These are phyloP conservation scores for Verbena officinalis DNA, from an alignment of 257 asterid species.

Conservation along the genomic window DNA sequence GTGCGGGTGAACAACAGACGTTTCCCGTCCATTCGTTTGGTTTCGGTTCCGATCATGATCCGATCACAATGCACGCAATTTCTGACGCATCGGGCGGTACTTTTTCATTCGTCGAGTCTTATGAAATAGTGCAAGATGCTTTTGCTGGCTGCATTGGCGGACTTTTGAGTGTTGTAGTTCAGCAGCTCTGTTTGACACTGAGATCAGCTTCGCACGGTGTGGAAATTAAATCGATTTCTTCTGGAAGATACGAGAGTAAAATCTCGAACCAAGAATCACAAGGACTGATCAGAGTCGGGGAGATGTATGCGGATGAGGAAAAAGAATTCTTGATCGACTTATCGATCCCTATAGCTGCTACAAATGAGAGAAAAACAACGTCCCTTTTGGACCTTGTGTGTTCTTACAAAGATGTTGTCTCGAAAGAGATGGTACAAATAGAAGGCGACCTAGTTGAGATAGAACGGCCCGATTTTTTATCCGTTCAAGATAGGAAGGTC, in stretches of 20 bases:
- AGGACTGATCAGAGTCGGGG: conserved; percentile 23
- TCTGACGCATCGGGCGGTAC: conserved; percentile 39
- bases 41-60: conserved; percentile 39
- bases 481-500: conserved; percentile 19
- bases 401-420: conserved; percentile 30
- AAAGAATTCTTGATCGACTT: conserved; percentile 33
- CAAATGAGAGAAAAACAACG: conserved; percentile 21
- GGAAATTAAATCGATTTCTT: too few species aligned
- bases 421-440: conserved; percentile 25
- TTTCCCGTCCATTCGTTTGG: conserved; percentile 41
- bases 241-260: too few species aligned
- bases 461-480: conserved; percentile 13
- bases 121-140: conserved; percentile 38
- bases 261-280: too few species aligned
- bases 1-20: background rate
- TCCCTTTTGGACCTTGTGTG: conserved; percentile 32
- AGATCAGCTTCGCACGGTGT: too few species aligned
- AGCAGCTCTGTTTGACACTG: too few species aligned
- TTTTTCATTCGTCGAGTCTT: conserved; percentile 38
- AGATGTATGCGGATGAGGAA: conserved; percentile 38
- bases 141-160: conserved; percentile 40
- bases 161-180: too few species aligned
- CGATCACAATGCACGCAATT: conserved; percentile 32
- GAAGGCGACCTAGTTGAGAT: conserved; percentile 40
- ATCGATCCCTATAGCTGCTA: conserved; percentile 21